Conservation (phyloP, 1,284 basidiomycete species). For the Ceratorhiza oryzae-sativae region DNA sequence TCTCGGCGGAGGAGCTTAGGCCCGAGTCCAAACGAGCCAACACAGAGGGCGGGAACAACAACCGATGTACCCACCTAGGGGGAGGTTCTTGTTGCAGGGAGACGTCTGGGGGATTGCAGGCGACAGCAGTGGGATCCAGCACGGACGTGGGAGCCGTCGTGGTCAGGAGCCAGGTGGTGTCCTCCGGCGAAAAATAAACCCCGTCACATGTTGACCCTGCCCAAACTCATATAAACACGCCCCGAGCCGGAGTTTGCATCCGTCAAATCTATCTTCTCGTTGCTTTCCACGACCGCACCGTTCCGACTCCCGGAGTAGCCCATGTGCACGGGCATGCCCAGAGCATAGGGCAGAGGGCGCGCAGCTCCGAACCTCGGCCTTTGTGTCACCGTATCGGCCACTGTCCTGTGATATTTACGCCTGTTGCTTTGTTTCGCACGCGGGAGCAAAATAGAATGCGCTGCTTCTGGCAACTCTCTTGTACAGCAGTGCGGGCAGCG, state of each 20-base stretch:
- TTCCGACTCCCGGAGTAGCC: conserved; percentile 6
- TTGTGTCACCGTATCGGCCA: conserved; percentile 1
- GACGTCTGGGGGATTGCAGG: not conserved
- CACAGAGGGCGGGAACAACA: conserved; percentile 3
- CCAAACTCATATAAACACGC: conserved; percentile 36
- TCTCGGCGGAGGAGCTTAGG: conserved; percentile 13
- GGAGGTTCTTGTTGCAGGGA: not conserved
- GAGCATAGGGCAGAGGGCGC: conserved; percentile 25
- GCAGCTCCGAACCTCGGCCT: not conserved
- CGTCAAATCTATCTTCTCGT: not conserved
- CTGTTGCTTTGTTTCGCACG: conserved; percentile 4
- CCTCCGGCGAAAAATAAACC: not conserved
- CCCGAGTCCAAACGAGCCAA: conserved; percentile 5
- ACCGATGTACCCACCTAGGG: not conserved
- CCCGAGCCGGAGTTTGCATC: conserved; percentile 29
- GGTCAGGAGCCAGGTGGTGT: not conserved
- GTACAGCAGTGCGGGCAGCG: not conserved
- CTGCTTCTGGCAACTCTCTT: not conserved
- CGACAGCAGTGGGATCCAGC: not conserved
- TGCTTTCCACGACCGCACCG: not conserved
- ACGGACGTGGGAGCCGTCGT: not conserved
- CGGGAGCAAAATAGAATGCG: not conserved
- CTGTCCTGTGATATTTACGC: not conserved
- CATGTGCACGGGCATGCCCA: not conserved
- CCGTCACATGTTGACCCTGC: conserved; percentile 11